These are phyloP conservation scores for Fusarium circinatum DNA, from an alignment of 2,329 filamentous ascomycete genomes.

Conservation along the genomic window DNA sequence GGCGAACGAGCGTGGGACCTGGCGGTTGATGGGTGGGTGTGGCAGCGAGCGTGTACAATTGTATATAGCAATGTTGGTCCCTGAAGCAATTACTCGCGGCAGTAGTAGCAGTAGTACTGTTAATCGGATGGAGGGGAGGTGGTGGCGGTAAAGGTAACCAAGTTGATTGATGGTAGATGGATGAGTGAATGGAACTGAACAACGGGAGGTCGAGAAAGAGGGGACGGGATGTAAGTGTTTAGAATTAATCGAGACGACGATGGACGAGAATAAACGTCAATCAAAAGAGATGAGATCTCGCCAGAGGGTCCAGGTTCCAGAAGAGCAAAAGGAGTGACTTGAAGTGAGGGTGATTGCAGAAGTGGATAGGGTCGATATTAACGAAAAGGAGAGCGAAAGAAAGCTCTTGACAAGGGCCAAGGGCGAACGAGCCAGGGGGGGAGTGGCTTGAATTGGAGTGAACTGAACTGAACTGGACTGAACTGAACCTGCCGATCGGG, in stretches of 20 bases:
- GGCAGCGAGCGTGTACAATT: conserved; percentile 23
- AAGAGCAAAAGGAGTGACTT: conserved; percentile 53
- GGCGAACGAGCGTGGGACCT: conserved; percentile 21
- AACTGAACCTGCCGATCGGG: conserved; percentile 48
- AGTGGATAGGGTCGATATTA: conserved; percentile 53
- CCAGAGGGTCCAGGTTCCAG: conserved; percentile 39
- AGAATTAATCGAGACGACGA: conserved; percentile 36
- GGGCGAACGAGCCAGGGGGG: conserved; percentile 37
- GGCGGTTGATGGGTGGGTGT: conserved; percentile 10
- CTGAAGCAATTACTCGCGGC: conserved; percentile 1
- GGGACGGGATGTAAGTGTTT: conserved; percentile 33
- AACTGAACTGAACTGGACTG: conserved; percentile 25
- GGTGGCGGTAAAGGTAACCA: conserved; percentile 17
- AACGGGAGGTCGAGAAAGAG: conserved; percentile 27
- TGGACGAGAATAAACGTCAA: conserved; percentile 37
- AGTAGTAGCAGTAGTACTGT: neutral
- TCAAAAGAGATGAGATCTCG: conserved; percentile 39
- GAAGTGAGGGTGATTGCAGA: conserved; percentile 52
- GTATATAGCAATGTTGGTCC: conserved; percentile 14
- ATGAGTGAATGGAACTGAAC: conserved; percentile 21
- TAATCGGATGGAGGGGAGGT: conserved; percentile 7
- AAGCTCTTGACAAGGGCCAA: conserved; percentile 45
- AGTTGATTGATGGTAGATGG: neutral
- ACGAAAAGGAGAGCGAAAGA: conserved; percentile 51
- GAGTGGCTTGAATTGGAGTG: conserved; percentile 45